Base-by-base conservation (phyloP, 2,329 filamentous ascomycete genomes). In the Emmonsia crescens region DNA sequence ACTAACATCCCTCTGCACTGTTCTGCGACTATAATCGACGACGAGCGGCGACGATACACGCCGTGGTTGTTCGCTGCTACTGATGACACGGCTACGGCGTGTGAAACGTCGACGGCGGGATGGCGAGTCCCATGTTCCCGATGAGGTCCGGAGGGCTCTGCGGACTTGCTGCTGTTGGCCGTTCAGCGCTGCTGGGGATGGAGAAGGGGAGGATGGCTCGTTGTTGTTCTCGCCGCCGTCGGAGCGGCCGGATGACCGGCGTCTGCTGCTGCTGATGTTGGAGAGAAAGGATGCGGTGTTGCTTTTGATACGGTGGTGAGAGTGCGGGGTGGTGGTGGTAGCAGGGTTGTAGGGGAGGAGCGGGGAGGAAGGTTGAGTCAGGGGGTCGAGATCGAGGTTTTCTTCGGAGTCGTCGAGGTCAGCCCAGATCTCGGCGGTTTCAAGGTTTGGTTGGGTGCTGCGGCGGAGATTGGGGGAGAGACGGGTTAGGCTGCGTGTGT, bases 371-470 rank as follows among this genome's bases (percentile, higher is more conserved):
- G 46, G 56, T 29, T 58, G 60, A 19, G 57, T 44, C 44, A 63
- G 48, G 14, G 60, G 31, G 31, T 63, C 52, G 24, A 36, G 21
- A 21, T 62, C 55, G 36, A 61, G 64, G 27, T 72, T 73, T 61
- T 71, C 69, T 27, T 84, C 82, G 48, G 88, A 85, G 68, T 96
- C 91, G 70, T 94, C 87, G 16, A 96, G 80, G 72, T 95, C 91
- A 61, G 86, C 89, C 91, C 91, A 96, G 38, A 96, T 94, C 68
- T 94, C 89, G 42, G 85, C 85, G 0, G 84, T 83, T 71, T 94
- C 89, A 61, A 79, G 83, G 84, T 60, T 84, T 71, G 73, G 71
- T 46, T 77, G 80, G 21, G 79, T 81, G 66, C 79, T 79, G 68
- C 78, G 80, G 61, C 77, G 78, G 57, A 67, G 66, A 27, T 68